Evolutionary conservation across 192 early-diverging fungal species (phyloP), one percentile per base, ranked within the genome.

Genomic region (Chytriomyces sp.): DNA sequence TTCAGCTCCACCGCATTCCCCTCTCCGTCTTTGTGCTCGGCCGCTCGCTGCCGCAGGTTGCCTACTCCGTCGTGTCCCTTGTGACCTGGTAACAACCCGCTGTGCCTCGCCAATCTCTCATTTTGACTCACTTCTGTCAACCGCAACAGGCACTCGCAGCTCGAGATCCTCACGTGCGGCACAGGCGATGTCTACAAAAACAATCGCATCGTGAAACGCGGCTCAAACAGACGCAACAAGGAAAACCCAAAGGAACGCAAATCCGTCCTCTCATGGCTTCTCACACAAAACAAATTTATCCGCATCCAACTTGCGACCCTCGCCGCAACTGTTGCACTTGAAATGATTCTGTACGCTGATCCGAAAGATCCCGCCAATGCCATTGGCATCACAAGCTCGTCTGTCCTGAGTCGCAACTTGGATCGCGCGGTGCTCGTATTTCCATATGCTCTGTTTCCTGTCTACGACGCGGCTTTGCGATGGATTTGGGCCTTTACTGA

Each of bases 401-500:
- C 31, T 31, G 57, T 52, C 34, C 39, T 72, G 7, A 22, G 26
- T n/a, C 8, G 17, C 7, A 52, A 38, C 38, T 22, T 26, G 31
- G 44, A 49, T 22, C 25, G 52, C 17, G 65, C 65, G 19, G 54
- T 68, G 3, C 52, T 68, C 17, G 59, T 72, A 12, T 72, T 72
- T 52, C 70, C 70, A 17, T 72, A 72, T 34, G 36, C 70, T 14
- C 59, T 72, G 6, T 72, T 61, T 39, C 70, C 70, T 22, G 44
- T 61, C 12, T 62, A 41, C 38, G 70, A 72, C 33, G 57, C 57
- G n/a, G 56, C 70, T 32, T 41, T 62, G 19, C 32, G 70, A 14
- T 72, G 70, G 70, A 72, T 40, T 41, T 72, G 70, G 70, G 70
- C 58, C 34, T 62, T 72, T 1, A 41, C 44, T 12, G 59, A 59